Base-by-base conservation (phyloP, 1,139 yeast species). In the Kodamaea derodonti region DNA sequence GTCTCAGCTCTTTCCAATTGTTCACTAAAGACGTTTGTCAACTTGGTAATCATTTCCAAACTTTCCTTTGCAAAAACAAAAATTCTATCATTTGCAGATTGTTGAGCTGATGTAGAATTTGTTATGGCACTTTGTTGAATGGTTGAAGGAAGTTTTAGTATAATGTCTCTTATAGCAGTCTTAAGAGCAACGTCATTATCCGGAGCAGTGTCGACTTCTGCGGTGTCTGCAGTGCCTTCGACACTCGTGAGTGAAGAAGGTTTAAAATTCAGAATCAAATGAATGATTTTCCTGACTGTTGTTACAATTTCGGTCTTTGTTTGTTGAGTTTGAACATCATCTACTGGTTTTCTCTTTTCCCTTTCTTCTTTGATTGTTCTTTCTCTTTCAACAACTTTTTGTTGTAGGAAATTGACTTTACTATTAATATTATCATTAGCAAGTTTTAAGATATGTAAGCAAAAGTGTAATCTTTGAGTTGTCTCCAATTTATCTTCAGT, bases 281-380 rank as follows among this genome's bases (percentile, higher is more conserved):
- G 78, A 28, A 90, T 88, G 34, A 90, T 87, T 54, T 88, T 90
- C 56, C 87, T 85, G 17, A 92, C 90, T 0, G 97, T 92, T 4
- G 84, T 75, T 7, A 90, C 81, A 27, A 92, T 86, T 50, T 92
- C 98, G 42, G 80, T 76, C 47, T 85, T 84, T 30, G 92, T 70
- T 40, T 78, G 72, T 10, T 39, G 47, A 14, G 36, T 29, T 13
- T 34, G 30, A 18, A 29, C 14, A 16, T 30, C 20, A 3, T 22
- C 28, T 13, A 24, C 36, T 13, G 31, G 32, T 39, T 29, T 36
- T 32, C 41, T 52, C 53, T 29, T 53, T 42, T 42, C 59, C 25
- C 45, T 37, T 34, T 42, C 46, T 35, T 42, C 45, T 38, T 42
- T 32, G 16, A 42, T 30, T 14, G 43, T 39, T 26, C 41, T 42